A percentile compares a stretch with the other conserved stretches of the same genome.
Evolutionary conservation across 2,329 filamentous ascomycete genomes (phyloP).

Genomic region (Chlorencoelia australis): DNA sequence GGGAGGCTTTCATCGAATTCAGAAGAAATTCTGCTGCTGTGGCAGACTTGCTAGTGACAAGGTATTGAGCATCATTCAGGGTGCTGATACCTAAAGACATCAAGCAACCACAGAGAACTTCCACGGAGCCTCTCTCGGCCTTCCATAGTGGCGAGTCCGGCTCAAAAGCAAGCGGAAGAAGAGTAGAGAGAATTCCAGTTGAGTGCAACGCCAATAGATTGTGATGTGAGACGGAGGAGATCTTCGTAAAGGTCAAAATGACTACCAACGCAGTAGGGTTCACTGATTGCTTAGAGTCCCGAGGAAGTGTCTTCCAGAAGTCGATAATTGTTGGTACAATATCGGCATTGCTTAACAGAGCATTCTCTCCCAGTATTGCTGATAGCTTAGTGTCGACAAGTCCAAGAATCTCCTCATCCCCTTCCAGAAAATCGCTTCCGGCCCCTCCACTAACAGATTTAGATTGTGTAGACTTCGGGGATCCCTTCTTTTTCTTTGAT

Average conservation of each 20-base stretch:
- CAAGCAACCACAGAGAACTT: constrained; percentile 58
- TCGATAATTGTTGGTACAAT: constrained; percentile 52
- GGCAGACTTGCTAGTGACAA: constrained; percentile 45
- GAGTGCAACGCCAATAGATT: constrained; percentile 64
- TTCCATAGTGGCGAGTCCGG: constrained; percentile 39
- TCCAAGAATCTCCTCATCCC: constrained; percentile 18
- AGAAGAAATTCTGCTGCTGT: constrained; percentile 60
- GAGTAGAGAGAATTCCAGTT: constrained; percentile 58
- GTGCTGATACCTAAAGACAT: constrained; percentile 67
- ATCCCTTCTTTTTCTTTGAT: constrained; percentile 1
- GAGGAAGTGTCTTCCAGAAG: constrained; percentile 53
- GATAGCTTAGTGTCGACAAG: constrained; percentile 32
- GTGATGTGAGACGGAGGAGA: constrained; percentile 55
- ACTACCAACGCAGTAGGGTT: constrained; percentile 52
- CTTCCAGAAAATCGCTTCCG: constrained; percentile 1
- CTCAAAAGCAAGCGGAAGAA: constrained; percentile 53
- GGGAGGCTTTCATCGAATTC: constrained; percentile 62
- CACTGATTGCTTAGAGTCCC: constrained; percentile 33
- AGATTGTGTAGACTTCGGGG: background rate
- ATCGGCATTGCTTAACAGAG: constrained; percentile 48
- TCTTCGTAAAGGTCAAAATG: constrained; percentile 32
- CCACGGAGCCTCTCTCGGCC: constrained; percentile 48
- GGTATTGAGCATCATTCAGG: constrained; percentile 72
- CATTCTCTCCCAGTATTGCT: constrained; percentile 40
- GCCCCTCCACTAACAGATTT: background rate